Evolutionary conservation across 2,329 filamentous ascomycete genomes (phyloP).

Genomic region (Trichoderma sp.): DNA sequence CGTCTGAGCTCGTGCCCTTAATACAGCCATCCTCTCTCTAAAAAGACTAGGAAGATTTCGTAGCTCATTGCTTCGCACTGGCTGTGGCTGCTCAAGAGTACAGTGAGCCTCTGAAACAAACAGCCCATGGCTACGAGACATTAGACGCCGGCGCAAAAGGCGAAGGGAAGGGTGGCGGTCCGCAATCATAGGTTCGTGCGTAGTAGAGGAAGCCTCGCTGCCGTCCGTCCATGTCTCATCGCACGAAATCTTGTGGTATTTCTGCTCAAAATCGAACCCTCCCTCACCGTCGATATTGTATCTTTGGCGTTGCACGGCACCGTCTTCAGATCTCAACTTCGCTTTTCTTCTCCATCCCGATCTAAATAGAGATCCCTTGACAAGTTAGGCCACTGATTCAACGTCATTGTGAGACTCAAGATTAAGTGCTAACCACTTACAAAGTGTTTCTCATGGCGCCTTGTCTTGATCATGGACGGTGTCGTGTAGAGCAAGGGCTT

Average conservation of each 20-base stretch:
- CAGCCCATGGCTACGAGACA: slow-evolving; percentile 25
- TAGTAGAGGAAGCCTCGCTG: not conserved
- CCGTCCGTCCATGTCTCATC: not conserved
- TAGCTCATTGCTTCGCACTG: slow-evolving; percentile 32
- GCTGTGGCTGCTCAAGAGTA: slow-evolving; percentile 33
- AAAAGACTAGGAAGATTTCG: slow-evolving; percentile 30
- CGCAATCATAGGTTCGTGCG: not conserved
- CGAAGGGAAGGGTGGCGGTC: slow-evolving; percentile 19
- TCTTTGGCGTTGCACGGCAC: not conserved
- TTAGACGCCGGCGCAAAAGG: slow-evolving; percentile 21
- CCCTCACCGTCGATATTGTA: slow-evolving; percentile 29
- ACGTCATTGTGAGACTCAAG: not conserved
- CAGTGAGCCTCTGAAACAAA: slow-evolving; percentile 32
- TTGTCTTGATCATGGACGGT: not conserved
- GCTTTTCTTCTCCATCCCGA: not conserved
- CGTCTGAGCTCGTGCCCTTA: slow-evolving; percentile 12
- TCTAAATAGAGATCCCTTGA: not conserved
- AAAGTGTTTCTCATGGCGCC: not conserved
- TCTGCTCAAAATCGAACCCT: slow-evolving; percentile 5
- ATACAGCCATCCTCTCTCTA: slow-evolving; percentile 14
- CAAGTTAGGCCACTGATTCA: not conserved
- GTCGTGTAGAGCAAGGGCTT: not conserved
- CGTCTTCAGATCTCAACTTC: not conserved
- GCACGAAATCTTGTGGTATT: not conserved
- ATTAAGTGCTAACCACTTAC: not conserved